Evolutionary conservation across 352 stramenopile genomes (phyloP).

Genomic region (Phytophthora fragariaefolia): DNA sequence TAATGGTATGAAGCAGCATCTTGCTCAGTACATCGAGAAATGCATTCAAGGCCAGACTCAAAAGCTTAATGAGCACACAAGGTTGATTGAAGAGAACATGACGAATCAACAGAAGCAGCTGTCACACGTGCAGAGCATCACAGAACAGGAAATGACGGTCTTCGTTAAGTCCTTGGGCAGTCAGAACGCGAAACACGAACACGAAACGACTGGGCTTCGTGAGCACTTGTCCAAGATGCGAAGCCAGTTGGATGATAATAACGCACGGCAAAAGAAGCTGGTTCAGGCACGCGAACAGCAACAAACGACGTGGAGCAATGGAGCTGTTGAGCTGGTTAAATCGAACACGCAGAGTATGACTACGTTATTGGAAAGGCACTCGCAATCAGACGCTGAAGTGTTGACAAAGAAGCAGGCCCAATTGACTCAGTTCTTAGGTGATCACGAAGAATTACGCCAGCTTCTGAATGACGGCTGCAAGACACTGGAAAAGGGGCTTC

Average conservation of each 20-base stretch:
- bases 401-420: constrained; percentile 31
- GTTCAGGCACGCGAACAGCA: constrained; percentile 29
- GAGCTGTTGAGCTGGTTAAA: constrained; percentile 10
- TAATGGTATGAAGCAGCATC: constrained; percentile 49
- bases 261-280: constrained; percentile 31
- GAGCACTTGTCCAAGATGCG: constrained; percentile 39
- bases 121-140: constrained; percentile 38
- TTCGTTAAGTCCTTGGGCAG: constrained; percentile 42
- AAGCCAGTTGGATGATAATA: constrained; percentile 25
- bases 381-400: constrained; percentile 12
- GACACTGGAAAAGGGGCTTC: constrained; percentile 38
- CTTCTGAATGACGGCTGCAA: constrained; percentile 33
- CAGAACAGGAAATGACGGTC: constrained; percentile 45
- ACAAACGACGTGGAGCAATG: constrained; percentile 30
- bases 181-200: constrained; percentile 44
- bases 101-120: constrained; percentile 48
- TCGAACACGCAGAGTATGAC: constrained; percentile 23
- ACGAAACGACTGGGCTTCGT: constrained; percentile 30
- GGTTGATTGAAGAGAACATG: constrained; percentile 45
- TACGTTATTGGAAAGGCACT: constrained; percentile 38
- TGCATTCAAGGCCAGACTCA: constrained; percentile 46
- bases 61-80: constrained; percentile 56
- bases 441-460: constrained; percentile 38
- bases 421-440: constrained; percentile 35
- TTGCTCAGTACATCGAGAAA: constrained; percentile 54